A percentile compares a stretch with the other conserved stretches of the same genome.
Conservation (phyloP, 192 early-diverging fungal genomes). For the Mortierella alpina region DNA sequence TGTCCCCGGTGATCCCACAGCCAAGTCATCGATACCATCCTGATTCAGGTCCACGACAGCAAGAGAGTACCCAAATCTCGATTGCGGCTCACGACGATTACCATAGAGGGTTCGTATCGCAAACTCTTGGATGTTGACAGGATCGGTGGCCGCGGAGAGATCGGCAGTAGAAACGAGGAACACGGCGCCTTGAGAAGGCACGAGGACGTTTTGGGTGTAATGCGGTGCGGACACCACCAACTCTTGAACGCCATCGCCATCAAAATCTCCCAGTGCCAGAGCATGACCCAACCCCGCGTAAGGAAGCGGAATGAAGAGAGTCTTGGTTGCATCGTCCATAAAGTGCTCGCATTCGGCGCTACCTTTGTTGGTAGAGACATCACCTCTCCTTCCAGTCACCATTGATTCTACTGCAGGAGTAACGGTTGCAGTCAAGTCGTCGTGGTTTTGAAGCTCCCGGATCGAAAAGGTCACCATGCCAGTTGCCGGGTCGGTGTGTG, state of each 20-base stretch:
- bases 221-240: constrained; percentile 74
- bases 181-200: constrained; percentile 61
- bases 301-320: constrained; percentile 47
- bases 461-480: constrained; percentile 8
- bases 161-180: constrained; percentile 52
- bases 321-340: not conserved
- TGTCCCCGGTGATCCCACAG: constrained; percentile 68
- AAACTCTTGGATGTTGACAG: constrained; percentile 55
- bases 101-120: constrained; percentile 22
- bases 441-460: not conserved
- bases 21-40: constrained; percentile 88
- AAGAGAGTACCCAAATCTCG: constrained; percentile 77
- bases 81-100: constrained; percentile 18
- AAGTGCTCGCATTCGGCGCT: too few species aligned
- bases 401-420: not conserved
- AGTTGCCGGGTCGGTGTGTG: not conserved
- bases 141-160: constrained; percentile 22
- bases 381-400: not conserved
- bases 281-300: constrained; percentile 73
- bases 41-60: constrained; percentile 81
- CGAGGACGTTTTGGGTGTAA: constrained; percentile 24
- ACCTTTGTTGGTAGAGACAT: not conserved
- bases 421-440: not conserved
- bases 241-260: constrained; percentile 63
- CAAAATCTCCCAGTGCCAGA: constrained; percentile 74